Evolutionary conservation across 1,284 basidiomycete species (phyloP).

Genomic region (Apiotrichum domesticum): DNA sequence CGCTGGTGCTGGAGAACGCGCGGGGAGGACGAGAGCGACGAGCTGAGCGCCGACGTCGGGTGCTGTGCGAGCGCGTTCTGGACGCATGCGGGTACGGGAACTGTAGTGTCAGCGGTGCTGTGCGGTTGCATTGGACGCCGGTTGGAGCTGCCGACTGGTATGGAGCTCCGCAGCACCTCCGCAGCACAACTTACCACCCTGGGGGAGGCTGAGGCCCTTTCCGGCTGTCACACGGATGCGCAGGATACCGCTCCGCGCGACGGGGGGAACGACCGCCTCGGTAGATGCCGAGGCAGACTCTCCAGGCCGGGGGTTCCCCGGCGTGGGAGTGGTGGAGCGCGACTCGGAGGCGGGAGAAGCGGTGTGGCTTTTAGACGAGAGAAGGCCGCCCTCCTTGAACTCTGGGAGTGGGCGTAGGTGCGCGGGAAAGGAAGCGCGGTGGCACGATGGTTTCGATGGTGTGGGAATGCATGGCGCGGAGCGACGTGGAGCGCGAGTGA

Average conservation of each 20-base stretch:
- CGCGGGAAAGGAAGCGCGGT: not conserved
- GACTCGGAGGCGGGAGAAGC: constrained; percentile 30
- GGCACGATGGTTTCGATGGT: no score
- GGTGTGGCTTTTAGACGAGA: constrained; percentile 28
- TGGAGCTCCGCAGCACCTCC: not conserved
- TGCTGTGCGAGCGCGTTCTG: constrained; percentile 64
- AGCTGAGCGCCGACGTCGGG: constrained; percentile 41
- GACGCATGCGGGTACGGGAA: constrained; percentile 76
- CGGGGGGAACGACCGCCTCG: constrained; percentile 32
- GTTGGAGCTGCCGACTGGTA: not conserved
- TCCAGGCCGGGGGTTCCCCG: constrained; percentile 43
- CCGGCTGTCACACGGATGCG: constrained; percentile 56
- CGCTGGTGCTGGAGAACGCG: constrained; percentile 19
- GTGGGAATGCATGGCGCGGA: no score
- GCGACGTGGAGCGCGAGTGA: no score
- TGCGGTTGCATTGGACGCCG: not conserved
- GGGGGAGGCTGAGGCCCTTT: constrained; percentile 51
- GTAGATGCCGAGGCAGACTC: constrained; percentile 4
- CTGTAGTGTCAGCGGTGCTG: constrained; percentile 50
- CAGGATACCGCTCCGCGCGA: constrained; percentile 51
- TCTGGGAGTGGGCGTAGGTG: constrained; percentile 22
- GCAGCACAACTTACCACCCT: constrained; percentile 34
- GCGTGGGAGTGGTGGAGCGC: constrained; percentile 47
- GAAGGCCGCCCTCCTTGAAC: constrained; percentile 44
- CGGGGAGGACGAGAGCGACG: constrained; percentile 47